These are phyloP conservation scores for Zoysia pacifica DNA, from an alignment of 176 grass and related monocot genomes.

Conservation along the genomic window DNA sequence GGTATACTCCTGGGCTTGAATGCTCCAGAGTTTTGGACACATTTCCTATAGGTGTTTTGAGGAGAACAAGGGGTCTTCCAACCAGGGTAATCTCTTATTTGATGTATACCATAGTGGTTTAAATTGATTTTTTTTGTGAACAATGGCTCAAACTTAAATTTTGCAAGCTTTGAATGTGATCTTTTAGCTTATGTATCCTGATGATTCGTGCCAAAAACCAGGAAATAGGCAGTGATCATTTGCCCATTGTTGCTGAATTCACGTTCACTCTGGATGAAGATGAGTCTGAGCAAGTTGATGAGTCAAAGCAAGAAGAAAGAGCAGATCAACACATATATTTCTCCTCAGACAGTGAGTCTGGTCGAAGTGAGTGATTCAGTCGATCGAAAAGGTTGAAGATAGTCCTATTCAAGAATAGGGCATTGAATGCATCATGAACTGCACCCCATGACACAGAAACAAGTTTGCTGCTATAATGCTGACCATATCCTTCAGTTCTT, in stretches of 20 bases:
- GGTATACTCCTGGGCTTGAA: conserved; percentile 71
- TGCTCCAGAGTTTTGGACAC: conserved; percentile 86
- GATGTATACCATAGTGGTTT: not conserved
- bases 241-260: conserved; percentile 81
- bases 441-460: not conserved
- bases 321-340: conserved; percentile 21
- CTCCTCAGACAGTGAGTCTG: conserved; percentile 9
- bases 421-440: not conserved
- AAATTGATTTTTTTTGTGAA: not conserved
- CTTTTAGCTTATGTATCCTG: not conserved
- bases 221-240: conserved; percentile 88
- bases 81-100: conserved; percentile 57
- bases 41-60: conserved; percentile 52
- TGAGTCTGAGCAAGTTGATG: conserved; percentile 23
- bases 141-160: conserved; percentile 6
- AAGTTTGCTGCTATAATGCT: not conserved
- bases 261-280: conserved; percentile 38
- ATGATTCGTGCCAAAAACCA: conserved; percentile 29
- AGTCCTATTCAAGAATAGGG: not conserved
- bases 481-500: not conserved
- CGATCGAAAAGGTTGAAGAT: conserved; percentile 12
- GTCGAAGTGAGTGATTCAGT: conserved; percentile 21
- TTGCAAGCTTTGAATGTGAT: not conserved
- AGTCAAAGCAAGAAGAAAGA: not conserved
- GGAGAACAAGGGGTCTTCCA: conserved; percentile 65